Evolutionary conservation across 306 rosid species (phyloP), one percentile per base, ranked within the genome.

Genomic region (Alnus glutinosa): DNA sequence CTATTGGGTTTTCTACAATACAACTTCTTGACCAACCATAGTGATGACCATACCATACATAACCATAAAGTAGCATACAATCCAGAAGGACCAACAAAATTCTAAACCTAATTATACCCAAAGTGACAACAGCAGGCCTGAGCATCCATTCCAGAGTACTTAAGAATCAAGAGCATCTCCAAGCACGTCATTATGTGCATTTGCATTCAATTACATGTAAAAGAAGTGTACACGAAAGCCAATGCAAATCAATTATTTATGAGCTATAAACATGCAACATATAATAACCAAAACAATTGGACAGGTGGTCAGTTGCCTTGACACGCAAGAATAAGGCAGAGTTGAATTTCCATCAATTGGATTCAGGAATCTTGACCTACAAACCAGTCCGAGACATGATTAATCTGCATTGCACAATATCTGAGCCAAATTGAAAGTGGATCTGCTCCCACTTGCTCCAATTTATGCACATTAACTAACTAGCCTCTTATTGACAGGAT

Each of bases 401-500:
- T 61, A 32, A 63, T 64, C 70, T 36, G 10, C 70, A 36, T 5
- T 32, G 3, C 11, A 18, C 18, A 63, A 34, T 3, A 19, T 15
- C 9, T 15, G 46, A 64, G 19, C 70, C 23, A 3, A 64, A 36
- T 64, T 0, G 23, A 64, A 15, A 64, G 48, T 64, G 47, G 47
- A 36, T 36, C 19, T 5, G 48, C 19, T 4, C 70, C 36, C 12
- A 1, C 70, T 64, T 5, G 11, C 28, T 73, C 76, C 36, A 49
- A 30, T 11, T 55, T 78, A 42, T 47, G 49, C 48, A 61, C 59
- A n/a, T 63, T 36, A 67, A 32, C 48, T 49, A 70, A 69, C 50
- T 62, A 55, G 58, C 66, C 70, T 70, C 71, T 61, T 68, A 51
- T 12, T 61, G 55, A 70, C 28, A 36, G 36, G 64, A 58, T 39